Base-by-base conservation (phyloP, 208 protist genomes). In the Lotmaria passim region DNA sequence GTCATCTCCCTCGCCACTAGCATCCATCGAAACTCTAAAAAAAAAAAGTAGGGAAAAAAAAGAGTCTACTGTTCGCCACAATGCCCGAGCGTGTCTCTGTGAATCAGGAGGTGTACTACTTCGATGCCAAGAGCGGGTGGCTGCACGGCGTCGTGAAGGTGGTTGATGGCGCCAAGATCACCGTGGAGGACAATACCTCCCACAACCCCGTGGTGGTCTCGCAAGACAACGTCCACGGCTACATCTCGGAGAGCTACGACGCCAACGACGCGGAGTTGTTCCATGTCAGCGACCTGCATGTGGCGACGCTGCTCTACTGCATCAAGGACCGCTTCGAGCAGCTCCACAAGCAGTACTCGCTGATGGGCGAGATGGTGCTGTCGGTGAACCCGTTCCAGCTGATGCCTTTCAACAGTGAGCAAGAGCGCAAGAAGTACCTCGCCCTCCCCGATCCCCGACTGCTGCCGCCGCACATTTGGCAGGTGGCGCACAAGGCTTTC, bases 281-380 rank as follows among this genome's bases (percentile, higher is more conserved):
- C 73, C 82, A 90, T 75, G 78, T 97, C 34, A 90, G 84, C 44
- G 93, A 97, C 59, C 83, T 98, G 28, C 93, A 98, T 78, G 89
- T 96, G 11, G 77, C 93, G 12, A 89, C 90, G 24, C 85, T 97
- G 38, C 78, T 98, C 23, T 86, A 92, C 78, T 97, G 95, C 69
- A 76, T 98, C 53, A 96, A 96, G 70, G 69, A 86, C 12, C 81
- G 95, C 33, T 97, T 96, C 57, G 89, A 93, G 70, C 36, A 92
- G 31, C 47, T 89, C 30, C 57, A 93, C 64, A 62, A 86, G 74
- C 92, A 97, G 79, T 96, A 96, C 78, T 94, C 89, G 8, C 74
- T 96, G 43, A 97, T 97, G 85, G 96, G 92, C 10, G 87, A 95
- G 69, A 97, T 98, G 77, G 76, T 98, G 34, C 79, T 98, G 28